Evolutionary conservation across 805 yeast genomes (phyloP).

Genomic region (Monosporozyma aerobia): DNA sequence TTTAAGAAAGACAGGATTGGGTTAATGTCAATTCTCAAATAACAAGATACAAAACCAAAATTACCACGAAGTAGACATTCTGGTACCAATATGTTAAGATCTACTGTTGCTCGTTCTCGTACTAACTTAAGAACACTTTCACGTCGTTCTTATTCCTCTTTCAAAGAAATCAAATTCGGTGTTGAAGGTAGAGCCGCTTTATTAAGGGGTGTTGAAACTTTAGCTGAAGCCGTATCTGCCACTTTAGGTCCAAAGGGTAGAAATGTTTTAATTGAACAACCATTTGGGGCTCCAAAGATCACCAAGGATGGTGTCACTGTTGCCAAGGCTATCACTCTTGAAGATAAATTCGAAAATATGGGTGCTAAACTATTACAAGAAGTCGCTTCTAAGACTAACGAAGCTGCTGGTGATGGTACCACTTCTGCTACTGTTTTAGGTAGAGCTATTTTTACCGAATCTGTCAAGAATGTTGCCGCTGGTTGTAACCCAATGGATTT

Average conservation of each 20-base stretch:
- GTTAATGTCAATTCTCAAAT: not conserved
- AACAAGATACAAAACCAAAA: not conserved
- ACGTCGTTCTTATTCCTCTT: slow-evolving; percentile 36
- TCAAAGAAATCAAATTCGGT: slow-evolving; percentile 93
- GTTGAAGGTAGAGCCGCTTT: slow-evolving; percentile 96
- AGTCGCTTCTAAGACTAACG: slow-evolving; percentile 95
- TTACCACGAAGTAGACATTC: not conserved
- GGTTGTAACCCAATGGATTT: slow-evolving; percentile 99
- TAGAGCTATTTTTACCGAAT: slow-evolving; percentile 88
- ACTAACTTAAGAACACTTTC: slow-evolving; percentile 10
- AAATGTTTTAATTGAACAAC: slow-evolving; percentile 92
- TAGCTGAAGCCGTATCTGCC: slow-evolving; percentile 93
- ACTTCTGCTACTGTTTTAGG: slow-evolving; percentile 96
- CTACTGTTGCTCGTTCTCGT: slow-evolving; percentile 12
- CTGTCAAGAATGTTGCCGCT: slow-evolving; percentile 94
- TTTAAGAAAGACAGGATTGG: not conserved
- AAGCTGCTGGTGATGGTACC: slow-evolving; percentile 97
- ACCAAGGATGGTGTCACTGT: slow-evolving; percentile 99
- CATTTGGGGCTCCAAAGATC: slow-evolving; percentile 93
- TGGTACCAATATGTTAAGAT: slow-evolving; percentile 13
- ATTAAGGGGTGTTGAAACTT: slow-evolving; percentile 84
- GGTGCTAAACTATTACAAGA: slow-evolving; percentile 95
- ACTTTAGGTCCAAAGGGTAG: slow-evolving; percentile 98
- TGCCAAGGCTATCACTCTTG: slow-evolving; percentile 71
- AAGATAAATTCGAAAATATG: slow-evolving; percentile 90